Evolutionary conservation across 192 early-diverging fungal species (phyloP), one percentile per base, ranked within the genome.

Genomic region (Chytriomyces hyalinus): DNA sequence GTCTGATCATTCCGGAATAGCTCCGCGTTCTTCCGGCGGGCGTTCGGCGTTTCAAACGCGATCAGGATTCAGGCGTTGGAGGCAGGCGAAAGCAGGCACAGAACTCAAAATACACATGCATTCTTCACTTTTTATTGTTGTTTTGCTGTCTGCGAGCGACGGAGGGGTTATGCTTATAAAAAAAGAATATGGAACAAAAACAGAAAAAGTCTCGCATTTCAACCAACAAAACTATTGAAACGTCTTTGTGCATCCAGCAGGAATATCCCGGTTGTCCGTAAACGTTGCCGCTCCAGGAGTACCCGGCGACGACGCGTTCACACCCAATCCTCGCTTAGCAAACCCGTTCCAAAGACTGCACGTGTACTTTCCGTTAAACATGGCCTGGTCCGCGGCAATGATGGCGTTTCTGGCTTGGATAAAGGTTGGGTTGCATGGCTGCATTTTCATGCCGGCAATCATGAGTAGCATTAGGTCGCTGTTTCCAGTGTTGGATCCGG

Each of bases 241-340:
- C 20, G 53, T 57, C 1, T 13, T 20, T 13, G 53, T 20, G 20
- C 53, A 57, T 13, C 53, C 53, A 57, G 53, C 53, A n/a, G 53
- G 53, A 57, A 57, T 13, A 4, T 13, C 20, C 15, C 20, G 13
- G 5, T 57, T 20, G 20, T 57, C 20, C 53, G 53, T 57, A 20
- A 57, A 57, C 15, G 5, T 57, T 13, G 15, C 53, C 13, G 53
- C 20, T 57, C 53, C 53, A 13, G 53, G 53, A 1, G 13, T 57
- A n/a, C 53, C 53, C 3, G 53, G 13, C 0, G 53, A 57, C 72
- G 73, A 65, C 26, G 73, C 22, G 3, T 10, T 28, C 17, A 72
- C 61, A 48, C 96, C 96, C 47, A 98, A 80, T 24, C 96, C 96
- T 61, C 96, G 91, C 81, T 94, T 95, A n/a, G 96, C 90, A 87